A percentile compares a stretch with the other conserved stretches of the same genome.
These are phyloP conservation scores for Pleurotus djamor DNA, from an alignment of 768 basidiomycete genomes.

Conservation along the genomic window DNA sequence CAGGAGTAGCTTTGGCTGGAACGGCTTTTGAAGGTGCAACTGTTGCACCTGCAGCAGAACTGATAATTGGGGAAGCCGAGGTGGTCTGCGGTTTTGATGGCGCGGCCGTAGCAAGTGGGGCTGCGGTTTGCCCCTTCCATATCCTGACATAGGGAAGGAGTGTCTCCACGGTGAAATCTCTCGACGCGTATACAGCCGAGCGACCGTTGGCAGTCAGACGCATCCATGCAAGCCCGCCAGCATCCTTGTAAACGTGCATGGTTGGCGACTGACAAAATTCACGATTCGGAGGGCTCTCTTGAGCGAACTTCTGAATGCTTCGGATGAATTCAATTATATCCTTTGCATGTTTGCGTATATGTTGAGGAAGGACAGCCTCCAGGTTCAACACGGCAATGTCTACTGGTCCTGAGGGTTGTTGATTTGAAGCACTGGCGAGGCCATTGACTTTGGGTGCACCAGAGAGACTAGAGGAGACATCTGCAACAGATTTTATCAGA, in stretches of 20 bases:
- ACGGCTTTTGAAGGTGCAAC: no score
- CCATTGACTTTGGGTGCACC: no score
- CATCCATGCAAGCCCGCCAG: not conserved
- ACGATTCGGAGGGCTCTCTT: not conserved
- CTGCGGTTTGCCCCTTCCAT: not conserved
- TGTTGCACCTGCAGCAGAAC: not conserved
- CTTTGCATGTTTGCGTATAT: not conserved
- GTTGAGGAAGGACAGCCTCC: no score
- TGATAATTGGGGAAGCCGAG: not conserved
- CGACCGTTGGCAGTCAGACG: not conserved
- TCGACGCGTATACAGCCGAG: not conserved
- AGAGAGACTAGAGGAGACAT: no score
- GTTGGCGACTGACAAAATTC: not conserved
- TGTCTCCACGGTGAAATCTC: not conserved
- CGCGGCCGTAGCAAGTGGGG: not conserved
- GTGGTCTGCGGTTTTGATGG: not conserved
- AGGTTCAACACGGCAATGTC: no score
- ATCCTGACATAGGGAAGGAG: not conserved
- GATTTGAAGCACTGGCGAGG: no score
- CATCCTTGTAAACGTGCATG: conserved; percentile 1
- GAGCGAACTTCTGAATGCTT: not conserved
- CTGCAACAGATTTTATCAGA: no score
- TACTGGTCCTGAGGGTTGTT: no score
- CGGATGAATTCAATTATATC: not conserved
- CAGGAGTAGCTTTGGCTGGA: no score